These are phyloP conservation scores for Chiua virens DNA, from an alignment of 768 basidiomycete species.

Conservation along the genomic window DNA sequence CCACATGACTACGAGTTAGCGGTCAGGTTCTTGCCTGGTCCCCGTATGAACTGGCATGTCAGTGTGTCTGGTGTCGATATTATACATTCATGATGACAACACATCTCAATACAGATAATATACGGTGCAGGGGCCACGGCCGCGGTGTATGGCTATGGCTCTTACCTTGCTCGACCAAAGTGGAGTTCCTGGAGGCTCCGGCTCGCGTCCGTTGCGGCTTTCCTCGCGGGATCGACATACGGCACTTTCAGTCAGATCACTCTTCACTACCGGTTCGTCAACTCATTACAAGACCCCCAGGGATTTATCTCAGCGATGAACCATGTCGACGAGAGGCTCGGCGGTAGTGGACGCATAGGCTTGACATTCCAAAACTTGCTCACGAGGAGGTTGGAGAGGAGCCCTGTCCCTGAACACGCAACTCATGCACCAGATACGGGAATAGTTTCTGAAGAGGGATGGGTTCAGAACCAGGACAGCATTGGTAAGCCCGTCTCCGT, in stretches of 20 bases:
- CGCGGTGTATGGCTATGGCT: conserved; percentile 26
- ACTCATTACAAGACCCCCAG: conserved; percentile 31
- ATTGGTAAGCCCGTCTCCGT: conserved; percentile 13
- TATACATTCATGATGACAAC: conserved; percentile 4
- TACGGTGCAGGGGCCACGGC: conserved; percentile 26
- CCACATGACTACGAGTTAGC: conserved; percentile 58
- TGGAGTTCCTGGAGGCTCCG: conserved; percentile 27
- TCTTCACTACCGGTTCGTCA: conserved; percentile 30
- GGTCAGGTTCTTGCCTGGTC: conserved; percentile 50
- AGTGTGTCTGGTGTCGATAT: conserved; percentile 21
- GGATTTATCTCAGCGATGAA: conserved; percentile 32
- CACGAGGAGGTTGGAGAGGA: conserved; percentile 12
- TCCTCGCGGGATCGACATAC: conserved; percentile 30
- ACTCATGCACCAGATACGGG: conserved; percentile 3
- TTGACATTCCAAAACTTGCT: conserved; percentile 26
- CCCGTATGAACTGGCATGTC: conserved; percentile 45
- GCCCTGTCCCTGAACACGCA: background rate
- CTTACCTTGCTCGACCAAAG: conserved; percentile 26
- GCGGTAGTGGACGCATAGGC: conserved; percentile 30
- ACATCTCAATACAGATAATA: conserved; percentile 10
- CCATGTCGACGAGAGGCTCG: conserved; percentile 31
- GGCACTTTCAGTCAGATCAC: conserved; percentile 32
- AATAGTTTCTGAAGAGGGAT: conserved; percentile 15
- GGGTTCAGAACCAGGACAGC: conserved; percentile 11
- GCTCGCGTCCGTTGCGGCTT: conserved; percentile 24